phyloP scores from a whole-genome alignment of 306 rosid species.

The Ormosia semicastrata region DNA sequence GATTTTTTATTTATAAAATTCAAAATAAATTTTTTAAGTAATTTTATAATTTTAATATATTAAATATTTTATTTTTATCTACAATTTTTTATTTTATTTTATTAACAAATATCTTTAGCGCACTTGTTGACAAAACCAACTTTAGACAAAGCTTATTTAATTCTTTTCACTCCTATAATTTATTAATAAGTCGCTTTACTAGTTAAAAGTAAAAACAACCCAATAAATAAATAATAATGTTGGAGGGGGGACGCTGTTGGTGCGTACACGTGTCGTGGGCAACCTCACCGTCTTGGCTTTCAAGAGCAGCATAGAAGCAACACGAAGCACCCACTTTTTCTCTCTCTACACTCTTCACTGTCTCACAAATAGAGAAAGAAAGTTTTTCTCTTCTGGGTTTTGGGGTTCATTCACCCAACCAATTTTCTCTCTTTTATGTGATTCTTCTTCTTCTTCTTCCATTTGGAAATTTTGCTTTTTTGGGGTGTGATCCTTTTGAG shows the following conservation, averaged over 20 bases:
- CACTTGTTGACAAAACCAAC: too few relatives aligned
- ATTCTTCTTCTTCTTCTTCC: not conserved
- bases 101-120: too few relatives aligned
- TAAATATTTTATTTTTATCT: too few relatives aligned
- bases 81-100: too few relatives aligned
- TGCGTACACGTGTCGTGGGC: constrained; percentile 59
- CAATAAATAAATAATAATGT: not conserved
- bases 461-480: not conserved
- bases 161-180: too few relatives aligned
- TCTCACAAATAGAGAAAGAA: constrained; percentile 10
- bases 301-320: constrained; percentile 64
- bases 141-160: too few relatives aligned
- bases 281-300: constrained; percentile 55
- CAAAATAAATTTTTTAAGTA: too few relatives aligned
- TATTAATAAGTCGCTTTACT: too few relatives aligned
- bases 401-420: not conserved
- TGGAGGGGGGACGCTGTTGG: not conserved
- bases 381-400: not conserved
- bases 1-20: too few relatives aligned
- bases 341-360: constrained; percentile 10
- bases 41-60: too few relatives aligned
- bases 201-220: too few relatives aligned
- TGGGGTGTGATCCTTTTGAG: not conserved
- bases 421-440: not conserved
- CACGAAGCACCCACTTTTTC: constrained; percentile 38